phyloP scores from a whole-genome alignment of 164 flowering plant species.

The Magnolia officinalis region DNA sequence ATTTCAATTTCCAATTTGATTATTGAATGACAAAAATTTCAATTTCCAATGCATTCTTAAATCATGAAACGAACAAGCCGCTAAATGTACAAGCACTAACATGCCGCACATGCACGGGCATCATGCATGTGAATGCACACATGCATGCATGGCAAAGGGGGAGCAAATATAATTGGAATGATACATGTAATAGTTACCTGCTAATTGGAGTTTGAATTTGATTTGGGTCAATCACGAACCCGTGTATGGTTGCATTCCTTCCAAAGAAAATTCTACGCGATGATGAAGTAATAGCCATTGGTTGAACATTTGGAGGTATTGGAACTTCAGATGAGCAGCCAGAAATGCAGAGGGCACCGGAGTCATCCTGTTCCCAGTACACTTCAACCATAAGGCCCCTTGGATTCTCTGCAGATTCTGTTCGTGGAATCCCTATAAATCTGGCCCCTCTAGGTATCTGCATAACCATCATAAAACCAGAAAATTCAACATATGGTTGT shows the following conservation, averaged over 20 bases:
- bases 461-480: background rate
- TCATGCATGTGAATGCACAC: background rate
- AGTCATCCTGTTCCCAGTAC: conserved; percentile 81
- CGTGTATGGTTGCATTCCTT: conserved; percentile 30
- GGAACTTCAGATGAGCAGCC: conserved; percentile 73
- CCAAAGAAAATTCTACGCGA: conserved; percentile 21
- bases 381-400: conserved; percentile 85
- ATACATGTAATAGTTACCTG: background rate
- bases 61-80: background rate
- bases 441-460: conserved; percentile 87
- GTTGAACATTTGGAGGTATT: conserved; percentile 44
- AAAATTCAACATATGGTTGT: background rate
- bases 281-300: conserved; percentile 15
- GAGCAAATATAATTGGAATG: background rate
- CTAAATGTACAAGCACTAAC: background rate
- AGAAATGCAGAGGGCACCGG: conserved; percentile 75
- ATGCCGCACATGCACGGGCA: background rate
- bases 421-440: conserved; percentile 77
- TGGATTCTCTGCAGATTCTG: conserved; percentile 65
- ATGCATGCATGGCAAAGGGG: background rate
- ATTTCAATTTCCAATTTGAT: background rate
- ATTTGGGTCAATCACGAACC: conserved; percentile 54
- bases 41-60: background rate
- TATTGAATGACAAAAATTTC: background rate
- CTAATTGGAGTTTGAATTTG: conserved; percentile 21